Evolutionary conservation across 768 basidiomycete species (phyloP), one percentile per base, ranked within the genome.

Genomic region (Rhodocollybia butyracea): DNA sequence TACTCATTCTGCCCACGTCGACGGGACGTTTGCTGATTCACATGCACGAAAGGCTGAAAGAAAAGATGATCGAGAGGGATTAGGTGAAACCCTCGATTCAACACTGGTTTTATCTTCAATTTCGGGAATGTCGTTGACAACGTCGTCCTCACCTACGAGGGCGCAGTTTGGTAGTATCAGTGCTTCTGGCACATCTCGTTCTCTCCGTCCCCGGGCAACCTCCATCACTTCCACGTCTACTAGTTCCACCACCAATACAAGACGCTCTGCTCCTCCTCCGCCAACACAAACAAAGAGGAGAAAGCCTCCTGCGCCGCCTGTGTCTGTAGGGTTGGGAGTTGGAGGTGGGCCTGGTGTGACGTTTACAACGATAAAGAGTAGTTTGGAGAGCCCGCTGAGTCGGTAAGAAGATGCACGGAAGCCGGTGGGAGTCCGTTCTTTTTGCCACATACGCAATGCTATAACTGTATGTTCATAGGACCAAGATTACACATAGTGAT

Each of bases 241-340:
- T 4, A 56, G 64, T 7, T 54, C 55, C 22, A 43, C 64, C 56
- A 32, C 61, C 31, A 61, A 58, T 29, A 57, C 41, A 30, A 75
- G 45, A 29, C 21, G 46, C 21, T 41, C 79, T 53, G 69, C 83
- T 54, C 72, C 78, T 3, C 79, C 88, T 2, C 85, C 88, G 0
- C 84, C 89, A n/a, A 79, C 84, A 10, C 86, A 87, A 19, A 78
- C 78, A 3, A 83, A 83, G 63, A 76, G 88, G 42, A 72, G 89
- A 63, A 88, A 87, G 61, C 83, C 89, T 1, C 89, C 89, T 31
- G 85, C 88, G 15, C 75, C 86, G 42, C 87, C 89, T 10, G 69
- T 77, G 29, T 73, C 66, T 46, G 77, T 76, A 10, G 51, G 51
- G 51, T 19, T 38, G 13, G 51, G 51, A 17, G 19, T 19, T 7